Evolutionary conservation across 176 grass and related monocot genomes (phyloP), one percentile per base, ranked within the genome.

Genomic region (Cenchrus americanus): DNA sequence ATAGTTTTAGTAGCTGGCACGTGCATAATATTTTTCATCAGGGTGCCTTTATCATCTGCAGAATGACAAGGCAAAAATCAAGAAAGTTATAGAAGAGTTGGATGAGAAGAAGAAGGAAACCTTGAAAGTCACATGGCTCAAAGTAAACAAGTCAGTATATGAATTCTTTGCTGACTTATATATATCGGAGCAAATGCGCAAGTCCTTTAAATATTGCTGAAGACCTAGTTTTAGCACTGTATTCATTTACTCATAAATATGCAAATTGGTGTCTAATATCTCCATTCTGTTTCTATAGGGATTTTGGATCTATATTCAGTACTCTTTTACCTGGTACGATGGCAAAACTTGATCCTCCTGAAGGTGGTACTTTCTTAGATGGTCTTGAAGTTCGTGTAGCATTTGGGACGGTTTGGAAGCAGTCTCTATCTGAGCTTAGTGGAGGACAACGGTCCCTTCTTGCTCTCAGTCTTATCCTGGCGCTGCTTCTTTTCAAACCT

Each of bases 71-170:
- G 76, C 85, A 50, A 96, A 99, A 87, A 99, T 99, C 61, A 92
- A 87, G 15, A 87, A 92, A 69, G 91, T 99, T 73, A 99, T 99
- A 57, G 96, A 96, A 84, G 91, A 99, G 81, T 42, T 99, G 80
- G 96, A 99, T 65, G 96, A 99, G 61, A 92, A 99, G 86, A 99
- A 99, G 89, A 96, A 99, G 76, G 91, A 99, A 82, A 99, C 96
- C 62, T 82, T 99, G 73, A 87, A 99, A 90, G 78, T 92, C 22
- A 99, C 96, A 71, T 99, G 96, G 96, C 80, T 94, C 69, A 99
- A 96, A 99, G 96, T 99, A 60, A 99, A 94, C 86, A 94, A 96
- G 93, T 98, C 46, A 92, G 91, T 90, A 21, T 77, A 76, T 53
- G 65, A 72, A 66, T 46, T 59, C 41, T 68, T 84, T 63, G 49